Base-by-base conservation (phyloP, 2,329 filamentous ascomycete species). In the Penicillium freii region DNA sequence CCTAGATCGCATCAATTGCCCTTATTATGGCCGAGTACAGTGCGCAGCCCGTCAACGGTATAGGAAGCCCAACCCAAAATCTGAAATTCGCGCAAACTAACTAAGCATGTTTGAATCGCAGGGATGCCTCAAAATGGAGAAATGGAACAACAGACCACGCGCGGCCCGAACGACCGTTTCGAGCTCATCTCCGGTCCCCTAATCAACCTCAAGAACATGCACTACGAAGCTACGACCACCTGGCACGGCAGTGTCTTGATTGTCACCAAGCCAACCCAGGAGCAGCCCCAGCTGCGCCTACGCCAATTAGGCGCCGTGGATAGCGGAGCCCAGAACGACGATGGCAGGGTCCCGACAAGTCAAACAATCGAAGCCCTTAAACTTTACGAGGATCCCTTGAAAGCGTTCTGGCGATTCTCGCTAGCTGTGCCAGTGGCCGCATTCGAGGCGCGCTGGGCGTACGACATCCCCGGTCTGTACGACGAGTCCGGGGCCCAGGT, bases 221-320 rank as follows among this genome's bases (percentile, higher is more conserved):
- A 72, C 54, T 66, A 72, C 47, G 63, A 72, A 11, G 60, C 68
- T 27, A 62, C 70, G 1, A 64, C 73, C 11, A 66, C 69, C 46
- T 97, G 93, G 92, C 81, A 90, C 66, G 92, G 93, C 57, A 96
- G 91, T 72, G 89, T 96, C 8, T 78, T 97, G 66, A 78, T 97
- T 49, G 91, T 97, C 51, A 89, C 88, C 17, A 86, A 83, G 51
- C 89, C 91, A 5, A 89, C 89, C 25, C 86, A 84, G 68, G 78
- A 79, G 21, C 82, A 84, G 60, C 81, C 82, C 1, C 77, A 82
- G 61, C 85, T 95, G 40, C 79, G 80, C 27, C 74, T 77, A 62
- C 72, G 71, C 58, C 69, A 71, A 38, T 56, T 65, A 7, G 74
- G 73, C 36, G 68, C 73, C 36, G 68, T 73, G 19, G 57, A 42